Evolutionary conservation across 495 filamentous ascomycete genomes (phyloP).

Genomic region (Recurvomyces mirabilis): DNA sequence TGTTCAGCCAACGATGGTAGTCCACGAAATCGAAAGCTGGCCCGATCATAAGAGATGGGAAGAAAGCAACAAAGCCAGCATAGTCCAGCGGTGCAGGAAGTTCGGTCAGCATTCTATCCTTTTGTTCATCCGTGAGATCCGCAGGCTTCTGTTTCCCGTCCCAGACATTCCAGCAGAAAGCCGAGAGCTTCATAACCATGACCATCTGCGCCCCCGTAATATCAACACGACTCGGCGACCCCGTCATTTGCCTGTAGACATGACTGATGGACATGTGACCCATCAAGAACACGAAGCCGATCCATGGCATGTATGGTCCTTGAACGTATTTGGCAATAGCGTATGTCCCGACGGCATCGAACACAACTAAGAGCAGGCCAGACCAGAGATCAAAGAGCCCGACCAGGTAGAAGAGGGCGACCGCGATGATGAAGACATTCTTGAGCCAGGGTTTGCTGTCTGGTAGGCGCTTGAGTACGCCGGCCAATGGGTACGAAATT

Average conservation of each 20-base stretch:
- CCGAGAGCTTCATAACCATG: constrained; percentile 90
- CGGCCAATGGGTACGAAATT: constrained; percentile 86
- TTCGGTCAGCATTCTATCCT: constrained; percentile 61
- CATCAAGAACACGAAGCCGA: constrained; percentile 90
- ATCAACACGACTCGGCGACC: constrained; percentile 57
- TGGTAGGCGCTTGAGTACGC: constrained; percentile 78
- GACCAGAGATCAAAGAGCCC: constrained; percentile 93
- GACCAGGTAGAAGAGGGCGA: constrained; percentile 79
- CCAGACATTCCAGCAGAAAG: constrained; percentile 95
- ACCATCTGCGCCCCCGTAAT: constrained; percentile 95
- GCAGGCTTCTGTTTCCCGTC: constrained; percentile 72
- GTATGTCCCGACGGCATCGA: constrained; percentile 71
- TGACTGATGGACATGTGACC: constrained; percentile 88
- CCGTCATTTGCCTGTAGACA: constrained; percentile 61
- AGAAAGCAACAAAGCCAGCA: constrained; percentile 84
- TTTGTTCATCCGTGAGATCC: constrained; percentile 75
- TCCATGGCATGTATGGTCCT: constrained; percentile 97
- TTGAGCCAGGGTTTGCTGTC: constrained; percentile 76
- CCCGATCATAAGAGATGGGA: constrained; percentile 75
- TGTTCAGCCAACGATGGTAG: constrained; percentile 85
- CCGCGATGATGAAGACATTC: constrained; percentile 76
- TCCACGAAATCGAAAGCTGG: constrained; percentile 91
- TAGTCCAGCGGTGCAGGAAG: constrained; percentile 72
- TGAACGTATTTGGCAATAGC: constrained; percentile 71
- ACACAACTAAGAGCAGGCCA: constrained; percentile 66